phyloP scores from a whole-genome alignment of 2,329 filamentous ascomycete genomes.

The Phialophora verrucosa region DNA sequence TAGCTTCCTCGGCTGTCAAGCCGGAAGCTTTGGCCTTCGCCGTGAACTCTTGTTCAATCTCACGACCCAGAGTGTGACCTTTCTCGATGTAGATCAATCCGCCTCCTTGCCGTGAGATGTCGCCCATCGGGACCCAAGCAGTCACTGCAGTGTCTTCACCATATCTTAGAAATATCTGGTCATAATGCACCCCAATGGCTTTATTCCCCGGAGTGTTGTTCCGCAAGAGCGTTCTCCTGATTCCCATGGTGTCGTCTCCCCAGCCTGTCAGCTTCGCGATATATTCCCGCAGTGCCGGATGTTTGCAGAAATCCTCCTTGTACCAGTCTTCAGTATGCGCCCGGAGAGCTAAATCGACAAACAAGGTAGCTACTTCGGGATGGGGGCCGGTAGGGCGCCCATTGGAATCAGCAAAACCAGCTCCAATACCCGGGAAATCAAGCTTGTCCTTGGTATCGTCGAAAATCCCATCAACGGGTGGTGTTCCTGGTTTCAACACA shows the following conservation, averaged over 20 bases:
- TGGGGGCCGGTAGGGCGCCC: conserved; percentile 51
- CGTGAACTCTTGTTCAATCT: conserved; percentile 59
- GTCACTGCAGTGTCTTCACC: conserved; percentile 62
- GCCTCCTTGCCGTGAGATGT: conserved; percentile 60
- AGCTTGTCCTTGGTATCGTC: conserved; percentile 50
- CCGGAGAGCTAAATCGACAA: conserved; percentile 59
- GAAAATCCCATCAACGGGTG: conserved; percentile 61
- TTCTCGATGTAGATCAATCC: conserved; percentile 66
- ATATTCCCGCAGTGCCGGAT: conserved; percentile 58
- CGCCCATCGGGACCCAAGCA: conserved; percentile 64
- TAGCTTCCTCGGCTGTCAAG: conserved; percentile 59
- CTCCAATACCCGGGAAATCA: conserved; percentile 61
- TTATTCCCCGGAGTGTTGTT: conserved; percentile 64
- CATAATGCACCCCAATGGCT: conserved; percentile 66
- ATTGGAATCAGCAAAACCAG: conserved; percentile 55
- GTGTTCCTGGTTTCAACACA: conserved; percentile 60
- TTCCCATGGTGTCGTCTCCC: conserved; percentile 55
- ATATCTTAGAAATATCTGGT: conserved; percentile 63
- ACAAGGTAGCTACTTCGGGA: conserved; percentile 48
- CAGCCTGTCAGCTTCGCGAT: conserved; percentile 61
- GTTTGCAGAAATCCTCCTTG: conserved; percentile 60
- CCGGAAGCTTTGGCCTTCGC: conserved; percentile 56
- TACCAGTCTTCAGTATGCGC: conserved; percentile 62
- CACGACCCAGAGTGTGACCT: conserved; percentile 54
- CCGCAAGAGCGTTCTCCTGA: conserved; percentile 59